Conservation (phyloP, 2,329 filamentous ascomycete species). For the Fusarium multiceps region DNA sequence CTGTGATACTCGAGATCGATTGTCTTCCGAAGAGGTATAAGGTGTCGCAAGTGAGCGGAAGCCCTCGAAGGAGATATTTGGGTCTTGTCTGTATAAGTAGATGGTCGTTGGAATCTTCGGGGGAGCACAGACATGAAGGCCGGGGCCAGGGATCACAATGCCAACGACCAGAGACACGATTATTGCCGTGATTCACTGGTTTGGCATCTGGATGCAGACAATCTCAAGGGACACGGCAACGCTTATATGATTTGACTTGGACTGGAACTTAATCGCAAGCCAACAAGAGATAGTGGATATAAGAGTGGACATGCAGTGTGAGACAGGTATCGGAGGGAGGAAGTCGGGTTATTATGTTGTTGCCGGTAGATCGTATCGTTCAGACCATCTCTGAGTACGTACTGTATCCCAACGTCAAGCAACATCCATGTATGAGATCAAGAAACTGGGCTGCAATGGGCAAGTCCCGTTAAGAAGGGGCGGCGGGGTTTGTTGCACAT, state of each 20-base stretch:
- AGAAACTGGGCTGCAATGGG: conserved; percentile 30
- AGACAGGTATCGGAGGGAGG: conserved; percentile 39
- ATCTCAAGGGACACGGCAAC: conserved; percentile 23
- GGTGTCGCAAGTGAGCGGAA: conserved; percentile 28
- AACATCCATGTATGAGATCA: conserved; percentile 25
- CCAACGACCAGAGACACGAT: conserved; percentile 30
- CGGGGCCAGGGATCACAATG: conserved; percentile 8
- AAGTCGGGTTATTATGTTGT: conserved; percentile 29
- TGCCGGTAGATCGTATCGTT: conserved; percentile 4
- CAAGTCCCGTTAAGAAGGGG: conserved; percentile 7
- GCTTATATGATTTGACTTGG: conserved; percentile 36
- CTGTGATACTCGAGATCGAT: conserved; percentile 56
- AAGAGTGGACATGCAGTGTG: conserved; percentile 25
- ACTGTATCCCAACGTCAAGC: conserved; percentile 10
- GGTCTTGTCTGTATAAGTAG: conserved; percentile 44
- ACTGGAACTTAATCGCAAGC: conserved; percentile 37
- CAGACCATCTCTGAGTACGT: conserved; percentile 1
- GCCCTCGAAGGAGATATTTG: conserved; percentile 10
- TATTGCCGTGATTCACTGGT: conserved; percentile 15
- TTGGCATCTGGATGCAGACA: background rate
- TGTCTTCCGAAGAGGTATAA: conserved; percentile 44
- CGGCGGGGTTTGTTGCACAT: conserved; percentile 43
- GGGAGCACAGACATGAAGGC: conserved; percentile 32
- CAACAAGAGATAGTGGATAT: conserved; percentile 30
- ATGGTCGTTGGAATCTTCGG: conserved; percentile 39